Conservation (phyloP, 1,139 yeast species). For the Suhomyces bribrorum region DNA sequence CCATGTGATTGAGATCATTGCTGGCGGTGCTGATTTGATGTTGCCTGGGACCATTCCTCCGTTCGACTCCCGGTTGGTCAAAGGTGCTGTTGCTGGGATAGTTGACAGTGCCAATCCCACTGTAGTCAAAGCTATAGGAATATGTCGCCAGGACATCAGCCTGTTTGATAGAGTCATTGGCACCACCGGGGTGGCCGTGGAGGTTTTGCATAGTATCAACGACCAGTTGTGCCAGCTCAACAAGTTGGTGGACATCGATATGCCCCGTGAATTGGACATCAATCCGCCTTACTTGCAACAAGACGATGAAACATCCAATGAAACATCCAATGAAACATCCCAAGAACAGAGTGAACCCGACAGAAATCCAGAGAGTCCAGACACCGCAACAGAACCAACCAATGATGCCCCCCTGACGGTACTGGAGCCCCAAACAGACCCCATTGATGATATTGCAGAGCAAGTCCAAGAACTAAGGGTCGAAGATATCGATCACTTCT, state of each 20-base stretch:
- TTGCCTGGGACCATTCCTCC: constrained; percentile 87
- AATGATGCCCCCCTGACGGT: constrained; percentile 7
- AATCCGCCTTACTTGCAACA: constrained; percentile 9
- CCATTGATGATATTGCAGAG: constrained; percentile 25
- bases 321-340: constrained; percentile 8
- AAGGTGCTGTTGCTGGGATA: constrained; percentile 70
- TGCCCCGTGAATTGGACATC: constrained; percentile 34
- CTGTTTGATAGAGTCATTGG: constrained; percentile 50
- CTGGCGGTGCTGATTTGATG: constrained; percentile 88
- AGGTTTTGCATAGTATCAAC: constrained; percentile 52
- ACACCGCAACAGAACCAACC: constrained; percentile 8
- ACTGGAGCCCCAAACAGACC: constrained; percentile 5
- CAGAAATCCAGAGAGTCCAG: too few relatives aligned
- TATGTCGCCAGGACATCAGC: constrained; percentile 54
- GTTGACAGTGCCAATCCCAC: constrained; percentile 61
- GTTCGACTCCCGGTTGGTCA: constrained; percentile 49
- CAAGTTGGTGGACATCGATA: constrained; percentile 45
- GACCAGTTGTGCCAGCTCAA: constrained; percentile 56
- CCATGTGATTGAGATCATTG: constrained; percentile 62
- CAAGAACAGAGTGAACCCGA: constrained; percentile 15
- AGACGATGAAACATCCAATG: constrained; percentile 11
- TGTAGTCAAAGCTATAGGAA: constrained; percentile 76
- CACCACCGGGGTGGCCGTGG: constrained; percentile 67
- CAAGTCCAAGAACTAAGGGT: constrained; percentile 44
- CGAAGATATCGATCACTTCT: constrained; percentile 79